phyloP scores from a whole-genome alignment of 2,329 filamentous ascomycete genomes.

The Purpureocillium lavendulum region DNA sequence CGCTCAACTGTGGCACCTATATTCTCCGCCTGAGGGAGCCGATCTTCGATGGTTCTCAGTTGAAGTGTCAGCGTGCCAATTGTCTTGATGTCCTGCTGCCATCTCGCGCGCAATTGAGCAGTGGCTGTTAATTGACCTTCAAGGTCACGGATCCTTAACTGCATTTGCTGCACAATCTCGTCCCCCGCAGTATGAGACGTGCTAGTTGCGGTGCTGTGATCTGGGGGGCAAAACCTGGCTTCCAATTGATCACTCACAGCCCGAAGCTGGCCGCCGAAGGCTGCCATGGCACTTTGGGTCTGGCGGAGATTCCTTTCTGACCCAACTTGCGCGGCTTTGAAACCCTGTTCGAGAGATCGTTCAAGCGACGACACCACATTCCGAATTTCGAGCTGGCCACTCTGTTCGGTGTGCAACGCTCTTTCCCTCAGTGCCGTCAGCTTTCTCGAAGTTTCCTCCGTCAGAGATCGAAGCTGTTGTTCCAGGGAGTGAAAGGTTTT shows the following conservation, averaged over 20 bases:
- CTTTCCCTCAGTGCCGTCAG: conserved; percentile 9
- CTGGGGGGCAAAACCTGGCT: background rate
- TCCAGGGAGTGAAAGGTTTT: conserved; percentile 6
- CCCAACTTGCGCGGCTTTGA: conserved; percentile 12
- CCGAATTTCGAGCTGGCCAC: conserved; percentile 10
- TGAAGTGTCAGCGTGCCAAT: conserved; percentile 16
- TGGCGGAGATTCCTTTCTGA: conserved; percentile 10
- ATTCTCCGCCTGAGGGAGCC: conserved; percentile 15
- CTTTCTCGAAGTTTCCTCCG: conserved; percentile 10
- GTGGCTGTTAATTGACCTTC: conserved; percentile 12
- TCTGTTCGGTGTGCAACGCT: conserved; percentile 7
- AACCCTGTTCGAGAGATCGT: conserved; percentile 11
- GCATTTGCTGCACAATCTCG: conserved; percentile 4
- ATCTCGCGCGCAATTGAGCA: conserved; percentile 13
- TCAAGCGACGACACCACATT: conserved; percentile 11
- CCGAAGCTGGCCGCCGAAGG: conserved; percentile 12
- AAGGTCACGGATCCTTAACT: conserved; percentile 12
- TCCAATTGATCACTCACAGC: conserved; percentile 11
- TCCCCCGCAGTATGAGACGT: background rate
- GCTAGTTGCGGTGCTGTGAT: background rate
- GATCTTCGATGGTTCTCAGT: conserved; percentile 13
- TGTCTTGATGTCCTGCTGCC: conserved; percentile 17
- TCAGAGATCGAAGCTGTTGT: conserved; percentile 9
- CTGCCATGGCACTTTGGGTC: conserved; percentile 6
- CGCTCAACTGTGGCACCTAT: conserved; percentile 15